Evolutionary conservation across 345 rosid species (phyloP).

Genomic region (Salix koriyanagi): DNA sequence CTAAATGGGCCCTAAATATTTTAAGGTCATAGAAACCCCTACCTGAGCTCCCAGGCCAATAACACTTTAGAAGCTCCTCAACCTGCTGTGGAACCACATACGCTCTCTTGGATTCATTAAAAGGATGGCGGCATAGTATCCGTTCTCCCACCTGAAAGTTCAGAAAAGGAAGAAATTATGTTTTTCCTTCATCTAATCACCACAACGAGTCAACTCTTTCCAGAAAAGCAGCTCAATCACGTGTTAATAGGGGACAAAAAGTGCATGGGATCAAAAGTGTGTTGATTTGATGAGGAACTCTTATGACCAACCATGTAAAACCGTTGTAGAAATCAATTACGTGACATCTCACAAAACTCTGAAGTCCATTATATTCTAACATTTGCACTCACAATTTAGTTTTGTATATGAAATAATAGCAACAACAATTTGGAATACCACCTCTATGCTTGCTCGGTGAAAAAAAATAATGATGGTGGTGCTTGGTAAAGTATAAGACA

Average conservation of each 20-base stretch:
- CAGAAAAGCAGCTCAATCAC: not conserved
- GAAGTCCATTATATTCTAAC: not conserved
- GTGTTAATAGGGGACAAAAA: not conserved
- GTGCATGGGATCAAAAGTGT: not conserved
- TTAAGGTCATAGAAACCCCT: not conserved
- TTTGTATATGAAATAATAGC: not conserved
- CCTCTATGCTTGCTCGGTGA: not conserved
- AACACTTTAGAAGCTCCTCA: slow-evolving; percentile 86
- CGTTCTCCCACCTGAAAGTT: slow-evolving; percentile 71
- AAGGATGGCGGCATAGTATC: slow-evolving; percentile 92
- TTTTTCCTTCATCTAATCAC: not conserved
- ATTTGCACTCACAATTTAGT: not conserved
- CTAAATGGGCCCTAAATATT: not conserved
- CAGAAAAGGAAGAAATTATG: not conserved
- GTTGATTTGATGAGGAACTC: not conserved
- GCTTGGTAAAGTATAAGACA: not conserved
- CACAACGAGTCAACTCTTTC: not conserved
- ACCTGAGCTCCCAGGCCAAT: slow-evolving; percentile 90
- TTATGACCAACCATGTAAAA: not conserved
- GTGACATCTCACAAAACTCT: not conserved
- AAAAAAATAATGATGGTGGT: too few species aligned
- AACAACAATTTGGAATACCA: not conserved
- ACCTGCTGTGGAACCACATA: slow-evolving; percentile 88
- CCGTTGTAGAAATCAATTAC: not conserved
- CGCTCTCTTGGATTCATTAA: slow-evolving; percentile 92